A percentile compares a stretch with the other conserved stretches of the same genome.
These are phyloP conservation scores for Naganishia sp. DNA, from an alignment of 1,284 basidiomycete genomes.

Conservation along the genomic window DNA sequence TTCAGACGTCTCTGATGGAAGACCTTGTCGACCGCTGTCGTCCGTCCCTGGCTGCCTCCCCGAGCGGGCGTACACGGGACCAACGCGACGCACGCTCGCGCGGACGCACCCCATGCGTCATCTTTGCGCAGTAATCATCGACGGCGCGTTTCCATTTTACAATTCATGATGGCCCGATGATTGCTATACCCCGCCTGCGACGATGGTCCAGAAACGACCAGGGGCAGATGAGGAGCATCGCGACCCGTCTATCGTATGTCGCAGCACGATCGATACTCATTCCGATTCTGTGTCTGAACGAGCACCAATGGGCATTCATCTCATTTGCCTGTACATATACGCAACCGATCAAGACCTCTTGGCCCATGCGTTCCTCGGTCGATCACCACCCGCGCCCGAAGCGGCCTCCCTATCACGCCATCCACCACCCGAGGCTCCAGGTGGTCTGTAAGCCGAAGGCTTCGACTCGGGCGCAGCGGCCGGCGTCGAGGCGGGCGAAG, in stretches of 20 bases:
- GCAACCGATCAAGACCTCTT: slow-evolving; percentile 16
- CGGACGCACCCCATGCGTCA: slow-evolving; percentile 22
- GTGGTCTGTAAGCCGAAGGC: slow-evolving; percentile 14
- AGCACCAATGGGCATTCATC: background rate
- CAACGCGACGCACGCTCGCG: background rate
- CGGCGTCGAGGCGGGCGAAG: slow-evolving; percentile 14
- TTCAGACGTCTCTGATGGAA: no score
- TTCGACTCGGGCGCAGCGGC: slow-evolving; percentile 10
- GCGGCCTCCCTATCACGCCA: slow-evolving; percentile 22
- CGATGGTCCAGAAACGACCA: no score
- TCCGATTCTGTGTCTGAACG: no score
- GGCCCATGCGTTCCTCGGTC: slow-evolving; percentile 22
- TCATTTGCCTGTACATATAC: background rate
- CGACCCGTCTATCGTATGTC: no score
- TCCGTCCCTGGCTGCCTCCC: no score
- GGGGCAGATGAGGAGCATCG: no score
- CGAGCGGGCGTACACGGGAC: no score
- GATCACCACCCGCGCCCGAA: slow-evolving; percentile 9
- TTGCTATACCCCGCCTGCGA: no score
- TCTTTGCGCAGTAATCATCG: background rate
- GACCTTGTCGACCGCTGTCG: no score
- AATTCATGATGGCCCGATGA: no score
- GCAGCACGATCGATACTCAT: no score
- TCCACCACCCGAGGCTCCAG: slow-evolving; percentile 6
- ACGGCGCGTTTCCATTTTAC: background rate